These are phyloP conservation scores for Gyrodon lividus DNA, from an alignment of 768 basidiomycete species.

Conservation along the genomic window DNA sequence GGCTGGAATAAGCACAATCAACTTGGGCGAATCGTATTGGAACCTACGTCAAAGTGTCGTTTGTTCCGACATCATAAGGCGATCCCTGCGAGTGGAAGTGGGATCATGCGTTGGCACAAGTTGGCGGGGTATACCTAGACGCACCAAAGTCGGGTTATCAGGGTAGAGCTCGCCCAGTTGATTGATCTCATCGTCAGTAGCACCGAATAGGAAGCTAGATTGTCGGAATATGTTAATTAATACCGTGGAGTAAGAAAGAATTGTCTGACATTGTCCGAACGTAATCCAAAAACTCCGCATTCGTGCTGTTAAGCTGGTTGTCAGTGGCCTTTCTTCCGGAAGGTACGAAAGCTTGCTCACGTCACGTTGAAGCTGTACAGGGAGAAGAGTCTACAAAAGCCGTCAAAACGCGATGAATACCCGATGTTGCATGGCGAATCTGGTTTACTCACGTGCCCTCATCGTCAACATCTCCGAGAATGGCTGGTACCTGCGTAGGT, in stretches of 20 bases:
- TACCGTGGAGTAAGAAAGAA: not conserved
- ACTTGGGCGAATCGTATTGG: not conserved
- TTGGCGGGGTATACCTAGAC: not conserved
- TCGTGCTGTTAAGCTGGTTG: not conserved
- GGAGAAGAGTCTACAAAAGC: conserved; percentile 7
- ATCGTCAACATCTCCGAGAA: conserved; percentile 37
- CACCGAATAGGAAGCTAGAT: conserved; percentile 13
- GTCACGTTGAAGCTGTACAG: conserved; percentile 22
- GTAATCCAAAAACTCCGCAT: conserved; percentile 10
- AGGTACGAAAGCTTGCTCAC: conserved; percentile 6
- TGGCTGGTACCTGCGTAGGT: conserved; percentile 26
- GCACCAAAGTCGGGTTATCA: conserved; percentile 1
- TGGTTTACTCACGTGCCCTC: conserved; percentile 38
- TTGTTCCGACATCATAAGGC: conserved; percentile 27
- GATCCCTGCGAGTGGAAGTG: conserved; percentile 17
- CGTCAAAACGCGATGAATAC: not conserved
- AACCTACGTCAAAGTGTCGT: conserved; percentile 12
- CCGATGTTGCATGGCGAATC: not conserved
- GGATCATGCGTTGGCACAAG: not conserved
- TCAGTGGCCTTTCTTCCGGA: not conserved
- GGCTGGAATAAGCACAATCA: not conserved
- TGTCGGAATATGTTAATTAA: not conserved
- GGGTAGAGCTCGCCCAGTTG: conserved; percentile 4
- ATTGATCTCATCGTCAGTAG: conserved; percentile 1
- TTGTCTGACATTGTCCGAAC: conserved; percentile 2